Evolutionary conservation across 163 green algal genomes (phyloP), one percentile per base, ranked within the genome.

Genomic region (Botryococcus braunii): DNA sequence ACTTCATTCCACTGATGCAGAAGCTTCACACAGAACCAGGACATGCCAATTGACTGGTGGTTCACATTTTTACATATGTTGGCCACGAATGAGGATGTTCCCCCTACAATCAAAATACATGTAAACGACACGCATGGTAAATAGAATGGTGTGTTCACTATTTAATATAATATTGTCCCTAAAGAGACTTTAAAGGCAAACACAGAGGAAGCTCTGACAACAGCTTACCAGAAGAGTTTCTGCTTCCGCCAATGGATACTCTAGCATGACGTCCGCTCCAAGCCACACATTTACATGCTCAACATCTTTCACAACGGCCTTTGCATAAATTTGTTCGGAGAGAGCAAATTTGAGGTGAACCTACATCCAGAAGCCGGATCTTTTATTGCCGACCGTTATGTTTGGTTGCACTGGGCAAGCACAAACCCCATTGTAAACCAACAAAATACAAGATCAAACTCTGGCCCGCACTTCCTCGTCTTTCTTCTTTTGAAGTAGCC

Each of bases 281-380:
- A 97, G 84, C 91, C 91, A 97, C 47, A 97, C 77, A 65, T 87
- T 88, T n/a, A 96, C 91, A n/a, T 57, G 80, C 8, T 84, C 69
- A 23, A 86, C 82, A 25, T 76, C 65, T 39, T 78, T 72, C 17
- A 96, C 64, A 34, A 71, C 79, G 7, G 86, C 86, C 37, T 89
- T 89, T 8, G 88, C 83, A 74, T 85, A 95, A 21, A 94, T 86
- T 39, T 84, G 77, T 64, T 95, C 85, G 7, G 85, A 75, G 4
- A 97, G 80, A 65, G 83, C 76, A 72, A 93, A 97, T 71, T 97
- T 88, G 5, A 92, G 56, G 17, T 78, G 66, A 21, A 85, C 29
- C 73, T 78, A 65, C 56, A 68, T 9, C 6, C 8, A 50, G 35
- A 52, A 21, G 46, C 46, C 13, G 46, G 46, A 52, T n/a, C n/a